phyloP scores from a whole-genome alignment of 129 eudicot genomes.

The Ambrosia artemisiifolia region DNA sequence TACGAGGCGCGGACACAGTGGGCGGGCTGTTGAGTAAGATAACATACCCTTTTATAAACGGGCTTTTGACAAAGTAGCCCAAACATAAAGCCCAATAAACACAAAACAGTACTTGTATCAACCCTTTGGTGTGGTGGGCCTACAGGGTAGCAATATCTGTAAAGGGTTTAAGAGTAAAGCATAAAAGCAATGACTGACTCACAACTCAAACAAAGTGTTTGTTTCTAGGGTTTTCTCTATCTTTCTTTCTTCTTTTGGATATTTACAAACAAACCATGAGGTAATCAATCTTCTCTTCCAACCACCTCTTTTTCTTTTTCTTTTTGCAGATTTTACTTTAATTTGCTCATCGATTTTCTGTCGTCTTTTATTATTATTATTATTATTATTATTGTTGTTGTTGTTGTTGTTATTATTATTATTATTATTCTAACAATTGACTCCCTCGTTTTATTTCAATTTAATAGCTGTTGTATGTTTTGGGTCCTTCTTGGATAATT shows the following conservation, averaged over 20 bases:
- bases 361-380: not conserved
- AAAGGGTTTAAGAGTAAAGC: slow-evolving; percentile 42
- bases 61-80: not conserved
- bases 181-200: not conserved
- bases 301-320: slow-evolving; percentile 6
- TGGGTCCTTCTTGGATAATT: too few species aligned
- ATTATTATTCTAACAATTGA: too few species aligned
- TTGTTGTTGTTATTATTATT: too few species aligned
- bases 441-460: too few species aligned
- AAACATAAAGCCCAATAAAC: slow-evolving; percentile 12
- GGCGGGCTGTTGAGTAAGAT: too few species aligned
- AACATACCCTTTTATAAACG: too few species aligned
- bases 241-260: slow-evolving; percentile 28
- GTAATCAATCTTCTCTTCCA: slow-evolving; percentile 19
- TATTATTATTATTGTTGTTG: too few species aligned
- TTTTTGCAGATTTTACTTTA: slow-evolving; percentile 1
- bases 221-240: slow-evolving; percentile 52
- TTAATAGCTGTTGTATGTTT: too few species aligned
- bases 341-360: slow-evolving; percentile 8
- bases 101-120: not conserved
- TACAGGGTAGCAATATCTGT: slow-evolving; percentile 11
- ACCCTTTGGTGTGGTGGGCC: not conserved
- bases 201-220: slow-evolving; percentile 3
- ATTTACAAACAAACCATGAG: slow-evolving; percentile 39
- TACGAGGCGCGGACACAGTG: too few species aligned